Evolutionary conservation across 495 filamentous ascomycete species (phyloP).

Genomic region (Cairneyella variabilis): DNA sequence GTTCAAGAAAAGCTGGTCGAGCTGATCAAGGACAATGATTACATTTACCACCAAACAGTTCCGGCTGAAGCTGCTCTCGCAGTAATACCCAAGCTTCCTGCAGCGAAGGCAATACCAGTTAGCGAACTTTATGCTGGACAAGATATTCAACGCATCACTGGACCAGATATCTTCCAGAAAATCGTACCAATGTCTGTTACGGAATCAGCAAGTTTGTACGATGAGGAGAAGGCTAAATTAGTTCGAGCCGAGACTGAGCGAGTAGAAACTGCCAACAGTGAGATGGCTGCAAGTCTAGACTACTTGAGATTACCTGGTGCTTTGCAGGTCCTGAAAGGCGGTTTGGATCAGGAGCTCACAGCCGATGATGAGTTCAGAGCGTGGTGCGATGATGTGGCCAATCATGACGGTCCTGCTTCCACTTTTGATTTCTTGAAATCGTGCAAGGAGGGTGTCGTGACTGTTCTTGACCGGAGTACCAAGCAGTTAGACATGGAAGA

Average conservation of each 20-base stretch:
- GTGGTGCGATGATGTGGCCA: slow-evolving; percentile 90
- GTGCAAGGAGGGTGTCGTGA: slow-evolving; percentile 69
- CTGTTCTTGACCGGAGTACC: slow-evolving; percentile 69
- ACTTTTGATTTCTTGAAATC: slow-evolving; percentile 75
- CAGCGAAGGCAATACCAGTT: slow-evolving; percentile 97
- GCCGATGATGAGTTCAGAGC: slow-evolving; percentile 87
- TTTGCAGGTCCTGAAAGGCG: slow-evolving; percentile 87
- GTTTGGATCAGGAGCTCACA: slow-evolving; percentile 82
- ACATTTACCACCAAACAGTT: slow-evolving; percentile 92
- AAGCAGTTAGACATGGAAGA: slow-evolving; percentile 95
- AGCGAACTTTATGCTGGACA: slow-evolving; percentile 95
- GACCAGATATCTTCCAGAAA: slow-evolving; percentile 94
- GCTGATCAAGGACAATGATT: slow-evolving; percentile 90
- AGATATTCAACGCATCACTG: slow-evolving; percentile 94
- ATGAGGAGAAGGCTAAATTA: slow-evolving; percentile 97
- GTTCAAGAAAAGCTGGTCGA: slow-evolving; percentile 76
- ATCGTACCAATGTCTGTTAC: slow-evolving; percentile 96
- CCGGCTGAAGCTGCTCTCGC: slow-evolving; percentile 78
- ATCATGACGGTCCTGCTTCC: slow-evolving; percentile 64
- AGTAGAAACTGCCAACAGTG: slow-evolving; percentile 84
- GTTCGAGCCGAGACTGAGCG: slow-evolving; percentile 90
- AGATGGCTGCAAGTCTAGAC: slow-evolving; percentile 93
- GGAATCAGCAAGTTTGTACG: slow-evolving; percentile 93
- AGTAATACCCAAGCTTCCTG: slow-evolving; percentile 83
- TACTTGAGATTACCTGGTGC: slow-evolving; percentile 88